Conservation (phyloP, 371 early-diverging fungal species). For the Rhizopus delemar region DNA sequence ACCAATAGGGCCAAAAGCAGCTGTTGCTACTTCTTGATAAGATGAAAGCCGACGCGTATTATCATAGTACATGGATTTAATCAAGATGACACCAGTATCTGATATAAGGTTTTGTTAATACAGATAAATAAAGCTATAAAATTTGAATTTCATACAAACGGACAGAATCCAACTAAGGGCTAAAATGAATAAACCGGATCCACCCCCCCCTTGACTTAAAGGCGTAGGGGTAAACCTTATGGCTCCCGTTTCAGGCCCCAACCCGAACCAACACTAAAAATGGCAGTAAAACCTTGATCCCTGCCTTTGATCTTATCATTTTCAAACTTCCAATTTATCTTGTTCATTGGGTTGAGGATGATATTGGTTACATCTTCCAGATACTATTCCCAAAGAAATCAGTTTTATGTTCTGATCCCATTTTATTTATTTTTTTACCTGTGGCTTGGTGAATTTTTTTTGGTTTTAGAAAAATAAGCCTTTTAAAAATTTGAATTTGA, state of each 20-base stretch:
- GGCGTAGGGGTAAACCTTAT: conserved; percentile 82
- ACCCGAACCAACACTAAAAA: conserved; percentile 77
- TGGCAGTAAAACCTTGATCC: conserved; percentile 49
- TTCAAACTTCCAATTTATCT: conserved; percentile 16
- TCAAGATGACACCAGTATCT: conserved; percentile 71
- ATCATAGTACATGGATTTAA: conserved; percentile 74
- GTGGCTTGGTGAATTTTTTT: neutral
- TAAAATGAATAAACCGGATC: conserved; percentile 59
- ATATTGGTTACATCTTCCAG: neutral
- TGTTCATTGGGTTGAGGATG: neutral
- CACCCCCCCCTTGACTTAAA: conserved; percentile 85
- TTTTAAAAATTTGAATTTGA: neutral
- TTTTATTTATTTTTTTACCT: neutral
- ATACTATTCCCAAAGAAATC: neutral
- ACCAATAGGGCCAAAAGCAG: conserved; percentile 66
- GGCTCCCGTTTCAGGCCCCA: conserved; percentile 88
- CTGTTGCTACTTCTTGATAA: conserved; percentile 62
- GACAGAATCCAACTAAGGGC: conserved; percentile 44
- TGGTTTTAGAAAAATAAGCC: neutral
- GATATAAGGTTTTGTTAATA: conserved; percentile 50
- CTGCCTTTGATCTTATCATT: conserved; percentile 29
- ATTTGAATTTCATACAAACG: conserved; percentile 29
- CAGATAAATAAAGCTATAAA: neutral
- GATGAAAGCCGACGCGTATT: conserved; percentile 42
- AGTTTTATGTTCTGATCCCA: neutral